A percentile compares a stretch with the other conserved stretches of the same genome.
These are phyloP conservation scores for Macrophomina tecta DNA, from an alignment of 2,329 filamentous ascomycete genomes.

Conservation along the genomic window DNA sequence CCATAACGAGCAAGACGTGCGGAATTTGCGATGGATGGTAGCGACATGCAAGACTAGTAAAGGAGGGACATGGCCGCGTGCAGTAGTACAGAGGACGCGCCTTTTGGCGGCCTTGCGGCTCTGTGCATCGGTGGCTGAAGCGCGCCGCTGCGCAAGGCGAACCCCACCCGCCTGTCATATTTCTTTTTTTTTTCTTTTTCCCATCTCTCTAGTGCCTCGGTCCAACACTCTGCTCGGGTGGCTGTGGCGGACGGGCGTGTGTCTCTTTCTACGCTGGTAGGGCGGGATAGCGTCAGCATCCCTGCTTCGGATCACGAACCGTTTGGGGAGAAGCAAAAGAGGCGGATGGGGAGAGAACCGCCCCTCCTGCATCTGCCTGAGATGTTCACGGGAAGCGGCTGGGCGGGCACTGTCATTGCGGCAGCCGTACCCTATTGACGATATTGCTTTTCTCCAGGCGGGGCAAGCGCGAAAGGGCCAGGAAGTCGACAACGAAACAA, in stretches of 20 bases:
- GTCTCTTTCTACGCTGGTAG: neutral
- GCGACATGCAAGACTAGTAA: neutral
- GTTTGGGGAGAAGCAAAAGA: conserved; percentile 14
- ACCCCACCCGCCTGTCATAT: neutral
- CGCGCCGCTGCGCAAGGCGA: neutral
- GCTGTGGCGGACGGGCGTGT: neutral
- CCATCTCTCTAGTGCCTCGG: neutral
- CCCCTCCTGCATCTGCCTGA: too few relatives aligned
- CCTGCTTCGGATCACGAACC: conserved; percentile 15
- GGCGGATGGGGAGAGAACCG: neutral
- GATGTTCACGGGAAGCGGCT: too few relatives aligned
- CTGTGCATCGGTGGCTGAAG: neutral
- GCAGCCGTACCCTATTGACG: too few relatives aligned
- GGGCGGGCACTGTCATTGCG: too few relatives aligned
- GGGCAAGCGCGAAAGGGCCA: too few relatives aligned
- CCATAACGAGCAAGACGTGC: neutral
- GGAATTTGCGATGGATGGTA: neutral
- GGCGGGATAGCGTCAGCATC: conserved; percentile 15
- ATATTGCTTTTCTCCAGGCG: neutral
- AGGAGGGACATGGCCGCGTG: neutral
- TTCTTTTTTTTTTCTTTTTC: neutral
- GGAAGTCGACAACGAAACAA: neutral
- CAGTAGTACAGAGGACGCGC: too few relatives aligned
- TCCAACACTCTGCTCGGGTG: neutral
- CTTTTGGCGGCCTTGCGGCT: neutral